Evolutionary conservation across 371 early-diverging fungal species (phyloP), one percentile per base, ranked within the genome.

Genomic region (Synchytrium microbalum): DNA sequence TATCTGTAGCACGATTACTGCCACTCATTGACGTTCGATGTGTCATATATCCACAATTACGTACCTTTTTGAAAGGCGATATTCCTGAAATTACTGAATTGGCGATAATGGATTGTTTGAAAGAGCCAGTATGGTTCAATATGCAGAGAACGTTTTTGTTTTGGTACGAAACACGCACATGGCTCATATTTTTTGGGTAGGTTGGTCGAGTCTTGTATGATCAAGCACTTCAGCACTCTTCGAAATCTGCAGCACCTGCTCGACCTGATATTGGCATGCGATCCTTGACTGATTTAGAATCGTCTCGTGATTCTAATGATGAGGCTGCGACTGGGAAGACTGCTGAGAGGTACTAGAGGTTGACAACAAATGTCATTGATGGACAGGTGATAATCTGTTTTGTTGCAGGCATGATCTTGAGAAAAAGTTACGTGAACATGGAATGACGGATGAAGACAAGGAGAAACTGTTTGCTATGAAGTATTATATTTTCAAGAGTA

Each of bases 361-460:
- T 19, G 46, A 10, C 19, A 19, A 38, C 19, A 5, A 38, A 38
- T 38, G 46, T 38, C 19, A 10, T 38, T n/a, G n/a, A n/a, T n/a
- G n/a, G n/a, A n/a, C n/a, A n/a, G n/a, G n/a, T n/a, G n/a, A n/a
- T n/a, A n/a, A n/a, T n/a, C n/a, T n/a, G n/a, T n/a, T n/a, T n/a
- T n/a, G n/a, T n/a, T 38, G 46, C 5, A 38, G 59, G 19, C 25
- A 62, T 29, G 74, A 74, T 26, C 60, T 78, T 32, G 60, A 89
- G 26, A 80, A 81, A 24, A 76, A 83, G 14, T 69, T 90, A 24
- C 73, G 86, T 23, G 79, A 77, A 16, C 72, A 88, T n/a, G 90
- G 90, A 1, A 89, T 92, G 89, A 79, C 86, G 0, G 68, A 70
- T 3, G 89, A 90, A 28, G 92, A 92, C 63, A 88, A 87, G 71